phyloP scores from a whole-genome alignment of 805 yeast species.

The Candida quercuum region DNA sequence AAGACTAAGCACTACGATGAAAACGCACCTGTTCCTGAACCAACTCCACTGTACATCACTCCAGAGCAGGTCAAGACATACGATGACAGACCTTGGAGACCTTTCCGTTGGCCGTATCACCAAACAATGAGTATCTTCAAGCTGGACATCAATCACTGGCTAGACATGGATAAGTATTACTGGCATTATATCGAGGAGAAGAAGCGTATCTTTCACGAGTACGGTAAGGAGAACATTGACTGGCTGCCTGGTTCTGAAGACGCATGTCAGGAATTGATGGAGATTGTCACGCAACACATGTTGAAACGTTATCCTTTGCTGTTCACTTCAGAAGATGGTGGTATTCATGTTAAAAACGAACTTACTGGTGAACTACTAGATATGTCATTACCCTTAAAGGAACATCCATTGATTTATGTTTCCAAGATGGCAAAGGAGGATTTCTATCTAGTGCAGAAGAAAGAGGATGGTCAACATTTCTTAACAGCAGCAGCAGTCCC shows the following conservation, averaged over 20 bases:
- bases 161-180: slow-evolving; percentile 75
- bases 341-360: slow-evolving; percentile 51
- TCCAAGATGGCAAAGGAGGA: slow-evolving; percentile 74
- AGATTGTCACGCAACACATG: slow-evolving; percentile 55
- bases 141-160: slow-evolving; percentile 70
- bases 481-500: slow-evolving; percentile 73
- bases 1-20: slow-evolving; percentile 2
- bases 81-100: slow-evolving; percentile 79
- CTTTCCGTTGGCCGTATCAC: slow-evolving; percentile 76
- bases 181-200: slow-evolving; percentile 62
- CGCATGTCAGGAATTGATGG: slow-evolving; percentile 59
- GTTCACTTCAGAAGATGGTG: slow-evolving; percentile 45
- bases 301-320: slow-evolving; percentile 55
- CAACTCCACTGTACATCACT: slow-evolving; percentile 56
- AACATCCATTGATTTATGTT: slow-evolving; percentile 57
- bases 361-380: slow-evolving; percentile 59
- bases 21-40: slow-evolving; percentile 33
- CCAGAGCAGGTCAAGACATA: slow-evolving; percentile 61
- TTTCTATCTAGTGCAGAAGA: slow-evolving; percentile 57
- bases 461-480: slow-evolving; percentile 54
- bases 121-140: slow-evolving; percentile 74
- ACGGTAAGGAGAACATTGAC: slow-evolving; percentile 58
- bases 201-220: slow-evolving; percentile 47
- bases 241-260: slow-evolving; percentile 63
- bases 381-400: slow-evolving; percentile 52